Evolutionary conservation across 768 basidiomycete genomes (phyloP).

Genomic region (Cytidiella melzeri): DNA sequence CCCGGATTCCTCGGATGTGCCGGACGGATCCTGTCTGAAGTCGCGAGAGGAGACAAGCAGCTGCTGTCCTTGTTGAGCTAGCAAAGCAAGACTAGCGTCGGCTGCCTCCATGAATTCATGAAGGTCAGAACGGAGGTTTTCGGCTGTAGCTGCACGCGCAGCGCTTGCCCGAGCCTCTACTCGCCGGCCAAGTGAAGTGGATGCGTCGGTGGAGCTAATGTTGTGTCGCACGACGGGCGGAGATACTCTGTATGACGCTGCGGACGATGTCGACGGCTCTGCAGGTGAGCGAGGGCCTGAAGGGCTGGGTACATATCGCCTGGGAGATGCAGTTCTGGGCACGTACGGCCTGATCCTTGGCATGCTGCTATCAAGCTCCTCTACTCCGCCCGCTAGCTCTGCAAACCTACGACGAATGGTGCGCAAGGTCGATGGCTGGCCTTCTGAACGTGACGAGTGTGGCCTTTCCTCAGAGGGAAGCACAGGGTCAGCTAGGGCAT

Average conservation of each 20-base stretch:
- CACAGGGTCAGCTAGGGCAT: not conserved
- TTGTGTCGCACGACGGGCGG: not conserved
- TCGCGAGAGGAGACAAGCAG: conserved; percentile 5
- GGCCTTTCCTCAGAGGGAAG: not conserved
- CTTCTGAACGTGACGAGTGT: not conserved
- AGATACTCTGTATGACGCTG: not conserved
- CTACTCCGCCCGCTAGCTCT: conserved; percentile 2
- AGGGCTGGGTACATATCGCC: not conserved
- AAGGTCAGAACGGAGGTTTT: not conserved
- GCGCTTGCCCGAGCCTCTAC: conserved; percentile 16
- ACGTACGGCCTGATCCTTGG: not conserved
- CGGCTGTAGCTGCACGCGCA: not conserved
- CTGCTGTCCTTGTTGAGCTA: conserved; percentile 9
- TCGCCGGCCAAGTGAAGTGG: conserved; percentile 15
- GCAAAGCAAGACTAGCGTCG: conserved; percentile 3
- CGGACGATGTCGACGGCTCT: not conserved
- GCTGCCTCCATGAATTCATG: not conserved
- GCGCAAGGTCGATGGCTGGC: not conserved
- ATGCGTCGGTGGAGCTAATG: conserved; percentile 9
- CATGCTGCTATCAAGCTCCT: not conserved
- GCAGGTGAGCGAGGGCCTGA: conserved; percentile 2
- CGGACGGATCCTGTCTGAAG: not conserved
- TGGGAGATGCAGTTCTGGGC: not conserved
- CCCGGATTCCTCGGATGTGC: not conserved
- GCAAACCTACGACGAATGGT: conserved; percentile 8